Conservation (phyloP, 2,329 filamentous ascomycete species). For the Neonectria faginata region DNA sequence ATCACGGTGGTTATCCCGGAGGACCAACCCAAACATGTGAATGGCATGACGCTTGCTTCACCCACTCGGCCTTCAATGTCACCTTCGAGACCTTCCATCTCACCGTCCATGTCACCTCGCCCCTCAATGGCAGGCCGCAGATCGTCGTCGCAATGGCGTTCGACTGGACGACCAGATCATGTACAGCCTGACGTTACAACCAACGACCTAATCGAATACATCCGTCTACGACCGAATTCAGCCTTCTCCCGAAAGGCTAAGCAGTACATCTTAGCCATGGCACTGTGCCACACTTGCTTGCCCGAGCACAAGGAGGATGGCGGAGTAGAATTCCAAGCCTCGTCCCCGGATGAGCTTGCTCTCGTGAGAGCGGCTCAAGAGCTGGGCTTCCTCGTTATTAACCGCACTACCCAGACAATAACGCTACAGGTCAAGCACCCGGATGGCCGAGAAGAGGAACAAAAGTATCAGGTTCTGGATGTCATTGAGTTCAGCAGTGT, state of each 20-base stretch:
- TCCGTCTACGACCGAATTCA: conserved; percentile 79
- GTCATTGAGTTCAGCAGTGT: conserved; percentile 92
- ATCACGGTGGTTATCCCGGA: conserved; percentile 49
- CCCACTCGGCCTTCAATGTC: conserved; percentile 48
- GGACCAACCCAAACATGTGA: conserved; percentile 36
- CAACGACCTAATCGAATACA: conserved; percentile 80
- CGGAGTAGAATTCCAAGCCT: conserved; percentile 83
- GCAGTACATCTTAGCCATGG: conserved; percentile 85
- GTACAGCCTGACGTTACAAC: conserved; percentile 72
- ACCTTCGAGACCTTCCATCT: conserved; percentile 46
- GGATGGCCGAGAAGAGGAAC: conserved; percentile 58
- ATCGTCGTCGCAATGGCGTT: conserved; percentile 64
- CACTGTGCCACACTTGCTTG: conserved; percentile 90
- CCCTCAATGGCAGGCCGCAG: conserved; percentile 51
- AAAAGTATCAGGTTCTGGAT: conserved; percentile 83
- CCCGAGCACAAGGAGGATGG: conserved; percentile 79
- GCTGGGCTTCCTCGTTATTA: conserved; percentile 81
- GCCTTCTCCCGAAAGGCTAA: conserved; percentile 82
- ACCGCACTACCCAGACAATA: conserved; percentile 78
- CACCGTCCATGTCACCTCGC: conserved; percentile 43
- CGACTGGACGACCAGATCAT: conserved; percentile 60
- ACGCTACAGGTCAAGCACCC: conserved; percentile 59
- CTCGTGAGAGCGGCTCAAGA: conserved; percentile 87
- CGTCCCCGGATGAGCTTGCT: conserved; percentile 90
- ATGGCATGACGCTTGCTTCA: conserved; percentile 38